phyloP scores from a whole-genome alignment of 1,284 basidiomycete genomes.

The Taiwanofungus camphoratus region DNA sequence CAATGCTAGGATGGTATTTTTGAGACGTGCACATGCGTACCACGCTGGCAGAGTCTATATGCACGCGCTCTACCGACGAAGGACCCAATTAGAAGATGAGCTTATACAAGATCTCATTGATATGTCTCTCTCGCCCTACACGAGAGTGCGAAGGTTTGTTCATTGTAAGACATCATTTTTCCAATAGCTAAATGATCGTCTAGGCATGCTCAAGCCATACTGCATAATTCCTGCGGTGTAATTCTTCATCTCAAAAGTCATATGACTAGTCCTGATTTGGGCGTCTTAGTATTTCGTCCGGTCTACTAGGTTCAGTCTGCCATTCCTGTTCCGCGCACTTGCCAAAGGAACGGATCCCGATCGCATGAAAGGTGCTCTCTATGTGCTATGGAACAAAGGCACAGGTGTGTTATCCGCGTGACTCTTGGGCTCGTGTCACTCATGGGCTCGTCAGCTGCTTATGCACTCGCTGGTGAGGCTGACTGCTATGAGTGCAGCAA shows the following conservation, averaged over 20 bases:
- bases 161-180: not conserved
- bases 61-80: conserved; percentile 75
- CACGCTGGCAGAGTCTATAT: conserved; percentile 70
- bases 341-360: conserved; percentile 82
- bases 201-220: conserved; percentile 69
- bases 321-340: conserved; percentile 69
- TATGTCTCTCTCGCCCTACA: conserved; percentile 83
- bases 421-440: conserved; percentile 7
- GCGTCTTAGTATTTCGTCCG: conserved; percentile 69
- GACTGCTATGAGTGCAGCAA: not conserved
- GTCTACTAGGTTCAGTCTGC: conserved; percentile 70
- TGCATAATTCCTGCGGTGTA: conserved; percentile 66
- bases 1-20: conserved; percentile 69
- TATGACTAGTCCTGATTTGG: not conserved
- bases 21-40: conserved; percentile 78
- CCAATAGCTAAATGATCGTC: conserved; percentile 10
- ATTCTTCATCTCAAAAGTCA: not conserved
- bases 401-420: conserved; percentile 39
- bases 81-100: conserved; percentile 77
- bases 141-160: conserved; percentile 64
- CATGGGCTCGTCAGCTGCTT: conserved; percentile 38
- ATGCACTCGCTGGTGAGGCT: conserved; percentile 54
- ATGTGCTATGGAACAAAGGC: conserved; percentile 79
- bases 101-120: conserved; percentile 78
- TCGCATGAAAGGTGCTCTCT: conserved; percentile 92